phyloP scores from a whole-genome alignment of 495 filamentous ascomycete species.

The Polyplosphaeria fusca region DNA sequence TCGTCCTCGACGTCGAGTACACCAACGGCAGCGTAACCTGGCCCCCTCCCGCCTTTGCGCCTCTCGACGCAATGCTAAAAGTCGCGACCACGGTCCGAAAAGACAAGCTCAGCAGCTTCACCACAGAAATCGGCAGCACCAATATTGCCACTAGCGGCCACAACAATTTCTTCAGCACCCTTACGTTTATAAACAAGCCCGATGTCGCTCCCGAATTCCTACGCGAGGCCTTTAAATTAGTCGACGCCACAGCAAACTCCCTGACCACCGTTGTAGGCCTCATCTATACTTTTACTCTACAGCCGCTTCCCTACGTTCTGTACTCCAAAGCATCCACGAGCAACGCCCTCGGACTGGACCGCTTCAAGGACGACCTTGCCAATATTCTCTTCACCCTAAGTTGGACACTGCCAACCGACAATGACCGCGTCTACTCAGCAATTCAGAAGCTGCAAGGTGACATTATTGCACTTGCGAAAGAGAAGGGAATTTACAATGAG shows the following conservation, averaged over 20 bases:
- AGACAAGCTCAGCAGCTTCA: slow-evolving; percentile 23
- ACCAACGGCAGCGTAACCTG: slow-evolving; percentile 17
- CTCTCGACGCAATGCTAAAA: slow-evolving; percentile 18
- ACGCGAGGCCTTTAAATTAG: slow-evolving; percentile 32
- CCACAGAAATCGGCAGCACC: slow-evolving; percentile 17
- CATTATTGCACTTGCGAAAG: slow-evolving; percentile 9
- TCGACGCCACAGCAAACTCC: slow-evolving; percentile 30
- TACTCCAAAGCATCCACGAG: slow-evolving; percentile 37
- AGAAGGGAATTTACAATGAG: slow-evolving; percentile 38
- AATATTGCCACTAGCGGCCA: slow-evolving; percentile 15
- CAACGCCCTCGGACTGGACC: slow-evolving; percentile 39
- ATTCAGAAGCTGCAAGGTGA: slow-evolving; percentile 36
- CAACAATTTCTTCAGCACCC: slow-evolving; percentile 31
- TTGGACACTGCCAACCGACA: slow-evolving; percentile 40
- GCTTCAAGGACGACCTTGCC: slow-evolving; percentile 31
- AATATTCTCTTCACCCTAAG: slow-evolving; percentile 36
- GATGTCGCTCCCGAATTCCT: slow-evolving; percentile 33
- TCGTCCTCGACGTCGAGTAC: slow-evolving; percentile 21
- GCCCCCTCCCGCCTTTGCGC: slow-evolving; percentile 16
- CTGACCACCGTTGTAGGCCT: slow-evolving; percentile 31
- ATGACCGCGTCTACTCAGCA: slow-evolving; percentile 37
- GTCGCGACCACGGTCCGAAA: slow-evolving; percentile 26
- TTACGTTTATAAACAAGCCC: slow-evolving; percentile 27
- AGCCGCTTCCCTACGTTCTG: slow-evolving; percentile 37
- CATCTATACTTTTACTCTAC: slow-evolving; percentile 34